These are phyloP conservation scores for Cyberlindnera bimundalis DNA, from an alignment of 805 yeast species.

Conservation along the genomic window DNA sequence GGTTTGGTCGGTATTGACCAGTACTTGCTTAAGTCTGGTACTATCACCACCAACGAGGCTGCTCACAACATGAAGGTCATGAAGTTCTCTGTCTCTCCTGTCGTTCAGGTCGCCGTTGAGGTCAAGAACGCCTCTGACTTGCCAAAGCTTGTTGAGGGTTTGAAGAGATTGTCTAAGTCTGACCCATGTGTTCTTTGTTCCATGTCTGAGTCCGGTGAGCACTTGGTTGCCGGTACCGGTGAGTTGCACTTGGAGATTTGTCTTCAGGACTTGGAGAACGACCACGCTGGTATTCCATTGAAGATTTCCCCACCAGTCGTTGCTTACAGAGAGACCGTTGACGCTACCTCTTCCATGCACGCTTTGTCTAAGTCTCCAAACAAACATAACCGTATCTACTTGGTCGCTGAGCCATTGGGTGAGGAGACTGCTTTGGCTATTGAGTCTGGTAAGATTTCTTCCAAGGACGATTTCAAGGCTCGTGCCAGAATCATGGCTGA, in stretches of 20 bases:
- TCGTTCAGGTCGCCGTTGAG: slow-evolving; percentile 99
- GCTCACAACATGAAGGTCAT: slow-evolving; percentile 99
- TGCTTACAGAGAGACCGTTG: slow-evolving; percentile 98
- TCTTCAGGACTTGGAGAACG: slow-evolving; percentile 91
- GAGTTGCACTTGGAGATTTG: slow-evolving; percentile 99
- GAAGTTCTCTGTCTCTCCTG: slow-evolving; percentile 99
- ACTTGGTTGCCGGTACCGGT: slow-evolving; percentile 99
- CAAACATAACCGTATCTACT: slow-evolving; percentile 99
- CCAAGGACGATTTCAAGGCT: slow-evolving; percentile 97
- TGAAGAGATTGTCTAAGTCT: slow-evolving; percentile 98
- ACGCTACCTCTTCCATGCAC: slow-evolving; percentile 86
- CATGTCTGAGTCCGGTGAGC: slow-evolving; percentile 97
- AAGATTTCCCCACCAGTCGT: slow-evolving; percentile 98
- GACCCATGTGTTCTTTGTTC: slow-evolving; percentile 95
- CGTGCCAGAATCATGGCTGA: slow-evolving; percentile 99
- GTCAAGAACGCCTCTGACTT: slow-evolving; percentile 99
- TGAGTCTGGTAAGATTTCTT: slow-evolving; percentile 86
- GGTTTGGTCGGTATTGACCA: slow-evolving; percentile 99
- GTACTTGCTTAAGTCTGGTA: slow-evolving; percentile 99
- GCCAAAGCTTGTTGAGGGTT: slow-evolving; percentile 99
- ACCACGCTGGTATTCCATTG: slow-evolving; percentile 99
- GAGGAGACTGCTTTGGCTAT: slow-evolving; percentile 92
- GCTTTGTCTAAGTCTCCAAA: slow-evolving; percentile 99
- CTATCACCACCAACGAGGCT: slow-evolving; percentile 92
- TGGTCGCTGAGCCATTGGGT: slow-evolving; percentile 93